These are phyloP conservation scores for Hibiscus mutabilis DNA, from an alignment of 345 rosid species.

Conservation along the genomic window DNA sequence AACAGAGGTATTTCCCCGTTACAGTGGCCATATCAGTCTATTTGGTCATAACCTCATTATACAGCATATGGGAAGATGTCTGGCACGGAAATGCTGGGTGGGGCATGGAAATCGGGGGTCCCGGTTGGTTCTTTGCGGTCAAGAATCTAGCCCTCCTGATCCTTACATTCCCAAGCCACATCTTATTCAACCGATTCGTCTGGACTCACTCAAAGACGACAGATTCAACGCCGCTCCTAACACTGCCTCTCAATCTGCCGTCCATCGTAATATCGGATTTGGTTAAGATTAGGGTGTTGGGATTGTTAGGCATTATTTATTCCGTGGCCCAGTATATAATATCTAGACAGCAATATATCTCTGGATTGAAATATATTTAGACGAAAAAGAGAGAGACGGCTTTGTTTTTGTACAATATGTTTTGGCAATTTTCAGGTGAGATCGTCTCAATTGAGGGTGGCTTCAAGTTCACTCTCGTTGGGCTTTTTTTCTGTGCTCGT, in stretches of 20 bases:
- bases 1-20: conserved; percentile 98
- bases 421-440: conserved; percentile 32
- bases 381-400: conserved; percentile 1
- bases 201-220: conserved; percentile 78
- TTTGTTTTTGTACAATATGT: conserved; percentile 31
- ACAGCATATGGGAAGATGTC: conserved; percentile 73
- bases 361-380: conserved; percentile 92
- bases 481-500: conserved; percentile 1
- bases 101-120: conserved; percentile 89
- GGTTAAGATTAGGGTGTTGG: conserved; percentile 75
- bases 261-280: conserved; percentile 77
- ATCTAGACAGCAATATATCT: conserved; percentile 91
- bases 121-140: conserved; percentile 88
- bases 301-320: conserved; percentile 76
- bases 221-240: conserved; percentile 58
- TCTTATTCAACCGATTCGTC: conserved; percentile 77
- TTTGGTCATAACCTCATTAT: conserved; percentile 61
- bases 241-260: conserved; percentile 87
- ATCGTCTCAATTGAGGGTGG: conserved; percentile 16
- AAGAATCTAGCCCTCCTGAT: conserved; percentile 82
- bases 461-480: neutral
- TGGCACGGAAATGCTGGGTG: conserved; percentile 91
- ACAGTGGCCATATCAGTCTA: conserved; percentile 62
- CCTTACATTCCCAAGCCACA: conserved; percentile 87
- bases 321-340: conserved; percentile 68